Evolutionary conservation across 306 rosid genomes (phyloP).

Genomic region (Medicago truncatula): MtrunA17r5.0-ANR NC_053047.1:3948001-3948500

Average conservation of each 20-base stretch:
- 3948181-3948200: too few relatives aligned
- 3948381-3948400: slow-evolving; percentile 66
- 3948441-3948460: slow-evolving; percentile 82
- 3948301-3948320: not conserved
- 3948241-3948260: not conserved
- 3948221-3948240: not conserved
- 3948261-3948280: not conserved
- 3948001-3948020: too few relatives aligned
- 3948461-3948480: slow-evolving; percentile 77
- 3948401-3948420: slow-evolving; percentile 81
- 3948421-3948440: slow-evolving; percentile 71
- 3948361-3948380: slow-evolving; percentile 73
- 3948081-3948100: too few relatives aligned
- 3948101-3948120: too few relatives aligned
- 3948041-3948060: too few relatives aligned
- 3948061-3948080: too few relatives aligned
- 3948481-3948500: slow-evolving; percentile 78
- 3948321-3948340: slow-evolving; percentile 22
- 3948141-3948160: too few relatives aligned
- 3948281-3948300: not conserved
- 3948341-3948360: slow-evolving; percentile 29
- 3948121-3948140: too few relatives aligned
- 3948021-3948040: too few relatives aligned
- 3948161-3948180: too few relatives aligned
- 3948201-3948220: not conserved